Percentiles rank a stretch among this genome's conserved stretches.
Conservation (phyloP, 371 early-diverging fungal species). For the Cokeromyces recurvatus region DNA sequence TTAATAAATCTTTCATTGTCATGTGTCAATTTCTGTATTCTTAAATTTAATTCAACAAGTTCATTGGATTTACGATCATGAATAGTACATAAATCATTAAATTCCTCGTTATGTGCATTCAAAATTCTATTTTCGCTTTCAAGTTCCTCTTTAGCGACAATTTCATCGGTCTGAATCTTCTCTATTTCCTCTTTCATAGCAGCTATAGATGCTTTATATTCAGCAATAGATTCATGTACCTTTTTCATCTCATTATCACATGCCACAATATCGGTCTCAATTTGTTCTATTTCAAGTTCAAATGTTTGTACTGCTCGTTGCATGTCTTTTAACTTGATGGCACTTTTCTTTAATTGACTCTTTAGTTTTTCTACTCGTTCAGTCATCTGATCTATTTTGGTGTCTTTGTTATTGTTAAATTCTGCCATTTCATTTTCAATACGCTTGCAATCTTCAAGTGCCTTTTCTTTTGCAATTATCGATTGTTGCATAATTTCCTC, state of each 20-base stretch:
- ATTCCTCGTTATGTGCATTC: conserved; percentile 36
- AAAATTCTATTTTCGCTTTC: conserved; percentile 23
- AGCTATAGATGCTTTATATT: conserved; percentile 35
- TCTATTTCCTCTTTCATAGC: conserved; percentile 24
- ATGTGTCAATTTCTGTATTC: conserved; percentile 66
- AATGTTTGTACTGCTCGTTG: conserved; percentile 68
- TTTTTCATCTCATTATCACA: conserved; percentile 50
- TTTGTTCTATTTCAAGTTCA: conserved; percentile 68
- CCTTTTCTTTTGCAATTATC: conserved; percentile 34
- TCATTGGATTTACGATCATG: conserved; percentile 59
- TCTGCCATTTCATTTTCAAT: conserved; percentile 90
- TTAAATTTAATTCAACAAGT: conserved; percentile 58
- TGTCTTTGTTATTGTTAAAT: conserved; percentile 76
- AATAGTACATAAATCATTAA: conserved; percentile 57
- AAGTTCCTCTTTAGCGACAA: conserved; percentile 10
- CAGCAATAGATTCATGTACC: conserved; percentile 47
- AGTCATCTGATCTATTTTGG: conserved; percentile 76
- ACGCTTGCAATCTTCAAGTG: conserved; percentile 35
- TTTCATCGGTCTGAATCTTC: conserved; percentile 1
- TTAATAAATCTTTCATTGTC: conserved; percentile 68
- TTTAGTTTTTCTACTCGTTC: conserved; percentile 63
- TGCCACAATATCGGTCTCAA: conserved; percentile 59
- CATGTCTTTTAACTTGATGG: conserved; percentile 56
- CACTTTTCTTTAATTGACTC: conserved; percentile 46
- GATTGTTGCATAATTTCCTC: conserved; percentile 36